Base-by-base conservation (phyloP, 2,329 filamentous ascomycete species). In the Cladosporium halotolerans region DNA sequence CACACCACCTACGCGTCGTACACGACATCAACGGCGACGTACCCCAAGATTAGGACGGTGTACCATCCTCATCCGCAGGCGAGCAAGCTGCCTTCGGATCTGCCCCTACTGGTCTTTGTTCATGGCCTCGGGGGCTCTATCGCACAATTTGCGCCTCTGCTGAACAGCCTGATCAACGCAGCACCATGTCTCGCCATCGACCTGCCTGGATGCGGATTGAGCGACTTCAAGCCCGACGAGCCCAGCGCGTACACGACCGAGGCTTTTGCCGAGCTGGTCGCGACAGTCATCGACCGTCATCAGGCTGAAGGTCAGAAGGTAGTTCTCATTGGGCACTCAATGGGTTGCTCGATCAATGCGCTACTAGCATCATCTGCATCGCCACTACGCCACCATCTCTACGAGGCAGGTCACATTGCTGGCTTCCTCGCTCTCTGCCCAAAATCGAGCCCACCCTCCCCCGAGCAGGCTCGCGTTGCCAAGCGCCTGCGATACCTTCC, bases 61-160 rank as follows among this genome's bases (percentile, higher is more conserved):
- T 91, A 86, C 71, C 82, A 86, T 53, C 81, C 82, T 52, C 93
- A 96, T 70, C 80, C 84, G 16, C 89, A 96, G 65, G 83, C 85
- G n/a, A 81, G 84, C 55, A 88, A 93, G 68, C 78, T 97, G 3
- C 89, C 89, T 2, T 79, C 76, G 40, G 78, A 83, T 57, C 72
- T 96, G 9, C 93, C 93, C 1, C 73, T 99, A 9, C 74, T 97
- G 3, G 90, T 97, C 41, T 96, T 95, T 66, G 78, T 97, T 54
- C 93, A 97, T 65, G 93, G 93, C 1, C 78, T 97, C 9, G 93
- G 92, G n/a, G 93, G 93, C 45, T 95, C 89, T 0, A 80, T 90
- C 19, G 86, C 89, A 9, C 93, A 97, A 66, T 97, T 96, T 66
- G 80, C 88, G 52, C 82, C 87, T 31, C 73, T 97, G 4, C 73